Percentiles rank a stretch among this genome's conserved stretches.
phyloP scores from a whole-genome alignment of 2,329 filamentous ascomycete genomes.

The Hymenotorrendiella dingleyae region DNA sequence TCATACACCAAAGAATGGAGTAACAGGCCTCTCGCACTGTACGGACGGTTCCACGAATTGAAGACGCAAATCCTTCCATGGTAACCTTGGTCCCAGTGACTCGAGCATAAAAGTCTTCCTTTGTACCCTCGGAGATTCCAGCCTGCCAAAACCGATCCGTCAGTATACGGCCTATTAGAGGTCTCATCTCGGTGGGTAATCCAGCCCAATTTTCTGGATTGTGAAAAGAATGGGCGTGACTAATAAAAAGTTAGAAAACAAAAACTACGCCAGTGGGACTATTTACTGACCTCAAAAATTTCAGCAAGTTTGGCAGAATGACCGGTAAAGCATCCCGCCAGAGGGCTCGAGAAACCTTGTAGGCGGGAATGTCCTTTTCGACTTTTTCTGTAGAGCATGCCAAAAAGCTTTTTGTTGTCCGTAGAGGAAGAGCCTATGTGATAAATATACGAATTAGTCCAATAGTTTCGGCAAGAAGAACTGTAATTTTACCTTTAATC shows the following conservation, averaged over 20 bases:
- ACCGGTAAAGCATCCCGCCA: conserved; percentile 79
- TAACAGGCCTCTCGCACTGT: conserved; percentile 92
- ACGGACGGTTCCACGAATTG: conserved; percentile 80
- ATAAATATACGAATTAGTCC: not conserved
- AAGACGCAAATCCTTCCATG: conserved; percentile 88
- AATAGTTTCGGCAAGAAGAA: conserved; percentile 27
- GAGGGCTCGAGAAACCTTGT: conserved; percentile 69
- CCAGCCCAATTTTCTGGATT: conserved; percentile 79
- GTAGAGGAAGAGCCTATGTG: conserved; percentile 60
- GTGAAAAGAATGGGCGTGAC: conserved; percentile 86
- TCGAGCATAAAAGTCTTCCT: conserved; percentile 92
- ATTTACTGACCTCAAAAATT: conserved; percentile 60
- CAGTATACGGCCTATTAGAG: conserved; percentile 73
- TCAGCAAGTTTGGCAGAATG: conserved; percentile 79
- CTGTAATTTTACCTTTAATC: conserved; percentile 53
- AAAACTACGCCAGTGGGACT: conserved; percentile 3
- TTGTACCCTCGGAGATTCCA: conserved; percentile 90
- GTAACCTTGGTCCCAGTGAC: conserved; percentile 85
- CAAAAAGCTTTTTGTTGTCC: conserved; percentile 86
- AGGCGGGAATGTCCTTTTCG: conserved; percentile 65
- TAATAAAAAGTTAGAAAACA: conserved; percentile 35
- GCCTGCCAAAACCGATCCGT: conserved; percentile 98
- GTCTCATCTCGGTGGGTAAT: conserved; percentile 68
- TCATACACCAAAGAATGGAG: conserved; percentile 90
- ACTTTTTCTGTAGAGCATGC: conserved; percentile 87